Evolutionary conservation across 805 yeast species (phyloP).

Genomic region (Martiniozyma abietophila): DNA sequence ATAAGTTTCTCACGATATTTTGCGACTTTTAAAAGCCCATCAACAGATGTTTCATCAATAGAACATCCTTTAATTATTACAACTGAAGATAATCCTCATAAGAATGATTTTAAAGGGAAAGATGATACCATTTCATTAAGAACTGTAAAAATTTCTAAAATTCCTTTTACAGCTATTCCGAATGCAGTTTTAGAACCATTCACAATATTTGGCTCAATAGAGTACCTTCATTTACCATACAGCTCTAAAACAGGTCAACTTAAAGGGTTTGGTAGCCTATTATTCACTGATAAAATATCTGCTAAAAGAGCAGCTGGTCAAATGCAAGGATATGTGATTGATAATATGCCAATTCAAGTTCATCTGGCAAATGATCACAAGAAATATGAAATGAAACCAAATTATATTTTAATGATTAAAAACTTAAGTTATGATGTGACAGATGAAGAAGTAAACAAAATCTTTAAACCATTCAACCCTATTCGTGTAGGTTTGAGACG

Average conservation of each 20-base stretch:
- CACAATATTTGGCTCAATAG: conserved; percentile 18
- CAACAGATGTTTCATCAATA: too few species aligned
- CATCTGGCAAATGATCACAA: conserved; percentile 13
- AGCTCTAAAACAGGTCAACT: conserved; percentile 13
- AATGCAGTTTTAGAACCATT: conserved; percentile 20
- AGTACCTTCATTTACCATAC: conserved; percentile 12
- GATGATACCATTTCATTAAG: background rate
- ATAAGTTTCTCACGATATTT: too few species aligned
- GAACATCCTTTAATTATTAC: too few species aligned
- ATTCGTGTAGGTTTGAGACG: conserved; percentile 22
- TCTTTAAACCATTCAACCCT: conserved; percentile 21
- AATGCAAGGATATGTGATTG: conserved; percentile 25
- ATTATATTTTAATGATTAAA: conserved; percentile 21
- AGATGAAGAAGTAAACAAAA: conserved; percentile 20
- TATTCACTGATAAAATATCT: conserved; percentile 14
- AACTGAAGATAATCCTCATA: too few species aligned
- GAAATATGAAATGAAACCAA: conserved; percentile 4
- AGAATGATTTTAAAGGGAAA: background rate
- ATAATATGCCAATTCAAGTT: conserved; percentile 21
- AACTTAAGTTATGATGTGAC: conserved; percentile 21
- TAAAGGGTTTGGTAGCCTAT: conserved; percentile 20
- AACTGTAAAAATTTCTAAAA: conserved; percentile 9
- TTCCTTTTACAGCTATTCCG: conserved; percentile 18
- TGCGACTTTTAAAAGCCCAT: too few species aligned
- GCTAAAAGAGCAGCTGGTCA: conserved; percentile 22